These are phyloP conservation scores for Periconia sp. DNA, from an alignment of 2,329 filamentous ascomycete species.

Conservation along the genomic window DNA sequence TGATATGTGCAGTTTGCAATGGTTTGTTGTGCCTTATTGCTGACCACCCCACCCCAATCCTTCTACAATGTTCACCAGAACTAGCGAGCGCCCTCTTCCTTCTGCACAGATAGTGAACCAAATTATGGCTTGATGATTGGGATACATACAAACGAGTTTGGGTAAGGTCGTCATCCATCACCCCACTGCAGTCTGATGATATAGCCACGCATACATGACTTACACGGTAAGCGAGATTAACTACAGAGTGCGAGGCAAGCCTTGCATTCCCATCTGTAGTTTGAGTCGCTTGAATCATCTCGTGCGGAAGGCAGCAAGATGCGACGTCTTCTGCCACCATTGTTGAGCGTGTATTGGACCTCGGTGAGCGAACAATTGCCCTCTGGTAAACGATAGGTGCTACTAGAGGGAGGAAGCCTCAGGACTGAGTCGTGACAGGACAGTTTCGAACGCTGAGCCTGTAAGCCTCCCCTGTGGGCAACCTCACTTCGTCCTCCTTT, in stretches of 20 bases:
- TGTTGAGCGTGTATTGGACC: neutral
- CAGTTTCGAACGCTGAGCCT: neutral
- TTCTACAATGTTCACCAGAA: neutral
- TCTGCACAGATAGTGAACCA: neutral
- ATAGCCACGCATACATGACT: neutral
- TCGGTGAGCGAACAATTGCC: neutral
- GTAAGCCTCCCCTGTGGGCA: too few relatives aligned
- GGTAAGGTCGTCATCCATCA: neutral
- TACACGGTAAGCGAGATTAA: neutral
- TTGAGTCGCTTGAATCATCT: neutral
- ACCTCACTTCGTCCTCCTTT: neutral
- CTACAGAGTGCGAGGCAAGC: neutral
- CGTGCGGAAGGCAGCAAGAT: neutral
- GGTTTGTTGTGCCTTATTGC: neutral
- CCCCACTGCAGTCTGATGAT: neutral
- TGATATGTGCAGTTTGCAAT: neutral
- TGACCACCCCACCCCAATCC: neutral
- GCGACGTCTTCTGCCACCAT: neutral
- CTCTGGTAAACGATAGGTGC: too few relatives aligned
- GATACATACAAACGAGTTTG: neutral
- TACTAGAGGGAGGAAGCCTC: neutral
- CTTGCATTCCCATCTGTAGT: neutral
- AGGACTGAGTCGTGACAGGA: neutral
- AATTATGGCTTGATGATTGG: neutral
- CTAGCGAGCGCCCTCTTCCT: neutral